phyloP scores from a whole-genome alignment of 768 basidiomycete species.

The Pisolithus orientalis region DNA sequence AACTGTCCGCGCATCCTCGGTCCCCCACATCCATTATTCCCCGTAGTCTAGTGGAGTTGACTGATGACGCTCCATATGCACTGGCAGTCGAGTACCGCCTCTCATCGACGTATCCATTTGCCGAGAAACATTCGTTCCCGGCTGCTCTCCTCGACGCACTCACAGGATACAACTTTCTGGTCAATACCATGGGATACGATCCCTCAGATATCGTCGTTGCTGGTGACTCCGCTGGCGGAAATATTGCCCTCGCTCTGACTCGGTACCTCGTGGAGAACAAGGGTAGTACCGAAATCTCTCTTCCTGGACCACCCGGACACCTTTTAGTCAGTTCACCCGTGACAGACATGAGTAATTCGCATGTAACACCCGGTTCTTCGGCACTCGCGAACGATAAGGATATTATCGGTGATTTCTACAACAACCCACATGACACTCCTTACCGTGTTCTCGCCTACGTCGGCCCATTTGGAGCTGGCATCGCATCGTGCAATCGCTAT shows the following conservation, averaged over 20 bases:
- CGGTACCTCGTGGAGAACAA: slow-evolving; percentile 11
- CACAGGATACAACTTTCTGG: slow-evolving; percentile 30
- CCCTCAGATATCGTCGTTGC: slow-evolving; percentile 28
- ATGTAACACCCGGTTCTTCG: background rate
- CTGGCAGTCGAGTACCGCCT: slow-evolving; percentile 28
- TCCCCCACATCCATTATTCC: background rate
- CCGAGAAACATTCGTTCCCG: slow-evolving; percentile 26
- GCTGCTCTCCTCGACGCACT: slow-evolving; percentile 32
- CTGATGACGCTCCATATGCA: slow-evolving; percentile 2
- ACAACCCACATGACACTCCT: background rate
- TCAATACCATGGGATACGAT: slow-evolving; percentile 22
- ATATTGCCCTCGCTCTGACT: slow-evolving; percentile 22
- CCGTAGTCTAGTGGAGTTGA: slow-evolving; percentile 1
- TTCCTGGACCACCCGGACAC: slow-evolving; percentile 6
- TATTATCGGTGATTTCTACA: background rate
- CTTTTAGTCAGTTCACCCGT: slow-evolving; percentile 6
- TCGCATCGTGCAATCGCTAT: slow-evolving; percentile 3
- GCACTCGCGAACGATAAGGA: background rate
- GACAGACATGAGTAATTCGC: slow-evolving; percentile 1
- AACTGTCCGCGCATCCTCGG: background rate
- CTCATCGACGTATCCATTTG: slow-evolving; percentile 15
- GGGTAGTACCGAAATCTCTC: background rate
- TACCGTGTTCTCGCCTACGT: slow-evolving; percentile 2
- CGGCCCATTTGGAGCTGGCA: slow-evolving; percentile 7
- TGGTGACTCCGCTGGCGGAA: slow-evolving; percentile 36